Conservation (phyloP, 257 asterid species). For the Knoxia roxburghii region DNA sequence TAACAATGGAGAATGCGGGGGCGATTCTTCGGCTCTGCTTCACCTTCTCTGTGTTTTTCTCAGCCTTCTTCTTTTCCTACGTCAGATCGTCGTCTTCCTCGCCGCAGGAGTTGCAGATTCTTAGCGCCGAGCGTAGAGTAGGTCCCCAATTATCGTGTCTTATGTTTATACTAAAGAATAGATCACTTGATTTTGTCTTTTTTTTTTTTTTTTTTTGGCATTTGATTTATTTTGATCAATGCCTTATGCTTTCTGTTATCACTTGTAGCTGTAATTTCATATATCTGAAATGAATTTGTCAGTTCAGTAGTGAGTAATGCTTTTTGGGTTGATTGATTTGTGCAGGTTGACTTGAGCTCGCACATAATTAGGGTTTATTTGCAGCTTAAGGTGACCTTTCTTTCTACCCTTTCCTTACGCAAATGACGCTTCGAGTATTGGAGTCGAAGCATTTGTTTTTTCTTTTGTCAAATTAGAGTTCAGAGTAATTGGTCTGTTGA, state of each 20-base stretch:
- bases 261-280: too few relatives aligned
- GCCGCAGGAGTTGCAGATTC: slow-evolving; percentile 61
- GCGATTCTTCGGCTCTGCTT: slow-evolving; percentile 18
- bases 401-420: not conserved
- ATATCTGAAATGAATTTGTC: not conserved
- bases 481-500: not conserved
- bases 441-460: not conserved
- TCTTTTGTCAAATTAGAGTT: not conserved
- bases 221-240: slow-evolving; percentile 9
- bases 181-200: not conserved
- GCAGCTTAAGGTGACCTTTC: slow-evolving; percentile 65
- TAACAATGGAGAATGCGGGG: slow-evolving; percentile 43
- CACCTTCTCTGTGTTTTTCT: slow-evolving; percentile 32
- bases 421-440: not conserved
- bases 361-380: slow-evolving; percentile 84
- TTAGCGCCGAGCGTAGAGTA: slow-evolving; percentile 85
- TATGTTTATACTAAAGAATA: not conserved
- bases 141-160: slow-evolving; percentile 7
- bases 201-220: not conserved
- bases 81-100: slow-evolving; percentile 32
- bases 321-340: slow-evolving; percentile 15
- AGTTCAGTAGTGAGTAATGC: slow-evolving; percentile 7
- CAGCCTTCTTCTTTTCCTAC: slow-evolving; percentile 20
- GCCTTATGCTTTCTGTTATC: not conserved
- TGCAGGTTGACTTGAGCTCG: slow-evolving; percentile 93